Percentiles rank a stretch among this genome's conserved stretches.
These are phyloP conservation scores for Pythium insidiosum DNA, from an alignment of 352 stramenopile species.

Conservation along the genomic window DNA sequence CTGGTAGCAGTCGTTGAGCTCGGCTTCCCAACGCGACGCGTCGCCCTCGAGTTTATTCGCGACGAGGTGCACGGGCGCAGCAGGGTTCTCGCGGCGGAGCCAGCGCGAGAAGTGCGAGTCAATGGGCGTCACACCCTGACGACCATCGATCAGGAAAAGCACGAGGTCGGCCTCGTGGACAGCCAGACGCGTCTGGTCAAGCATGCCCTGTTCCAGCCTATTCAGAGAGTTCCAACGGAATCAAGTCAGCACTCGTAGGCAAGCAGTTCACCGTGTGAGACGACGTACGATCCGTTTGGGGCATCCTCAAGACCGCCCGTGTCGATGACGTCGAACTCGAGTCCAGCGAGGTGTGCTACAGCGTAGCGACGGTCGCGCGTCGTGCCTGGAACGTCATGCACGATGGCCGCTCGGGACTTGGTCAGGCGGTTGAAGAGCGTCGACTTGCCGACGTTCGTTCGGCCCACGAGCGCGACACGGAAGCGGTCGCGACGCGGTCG, in stretches of 20 bases:
- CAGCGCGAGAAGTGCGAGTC: conserved; percentile 76
- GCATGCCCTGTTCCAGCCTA: conserved; percentile 69
- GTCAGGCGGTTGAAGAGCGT: conserved; percentile 83
- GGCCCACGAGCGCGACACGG: conserved; percentile 70
- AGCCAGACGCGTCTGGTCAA: conserved; percentile 62
- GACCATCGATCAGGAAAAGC: conserved; percentile 75
- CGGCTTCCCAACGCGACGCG: conserved; percentile 48
- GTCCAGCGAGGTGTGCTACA: conserved; percentile 38
- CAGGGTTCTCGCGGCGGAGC: conserved; percentile 51
- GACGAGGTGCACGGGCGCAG: conserved; percentile 57
- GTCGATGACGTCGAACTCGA: conserved; percentile 82
- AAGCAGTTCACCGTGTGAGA: background rate
- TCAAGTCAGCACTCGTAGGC: background rate
- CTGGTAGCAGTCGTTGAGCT: conserved; percentile 72
- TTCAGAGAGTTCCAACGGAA: background rate
- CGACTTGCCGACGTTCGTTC: conserved; percentile 81
- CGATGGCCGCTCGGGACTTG: conserved; percentile 65
- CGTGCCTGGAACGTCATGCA: conserved; percentile 78
- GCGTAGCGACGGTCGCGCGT: conserved; percentile 74
- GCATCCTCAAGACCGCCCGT: conserved; percentile 73
- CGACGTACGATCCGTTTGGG: conserved; percentile 33
- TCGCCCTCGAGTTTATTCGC: conserved; percentile 78
- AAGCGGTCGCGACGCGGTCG: conserved; percentile 37
- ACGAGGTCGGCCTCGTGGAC: conserved; percentile 74
- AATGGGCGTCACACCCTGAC: conserved; percentile 69